A percentile compares a stretch with the other conserved stretches of the same genome.
phyloP scores from a whole-genome alignment of 805 yeast genomes.

The Lipomyces oligophaga region DNA sequence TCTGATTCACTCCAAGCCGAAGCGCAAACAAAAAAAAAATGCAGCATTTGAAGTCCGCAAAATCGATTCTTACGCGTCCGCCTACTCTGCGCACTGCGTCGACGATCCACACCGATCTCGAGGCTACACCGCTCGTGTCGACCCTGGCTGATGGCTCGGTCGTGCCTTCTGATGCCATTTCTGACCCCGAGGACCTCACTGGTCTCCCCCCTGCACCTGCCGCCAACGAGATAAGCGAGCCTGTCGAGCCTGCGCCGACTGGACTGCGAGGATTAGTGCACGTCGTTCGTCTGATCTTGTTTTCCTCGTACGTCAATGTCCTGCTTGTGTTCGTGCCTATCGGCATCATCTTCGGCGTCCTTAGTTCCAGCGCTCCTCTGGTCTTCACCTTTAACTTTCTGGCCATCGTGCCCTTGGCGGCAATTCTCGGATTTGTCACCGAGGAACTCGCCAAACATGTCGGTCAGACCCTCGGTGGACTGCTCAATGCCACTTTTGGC shows the following conservation, averaged over 20 bases:
- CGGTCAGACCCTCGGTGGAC: constrained; percentile 90
- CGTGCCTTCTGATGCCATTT: constrained; percentile 1
- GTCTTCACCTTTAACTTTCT: constrained; percentile 74
- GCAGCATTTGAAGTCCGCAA: constrained; percentile 16
- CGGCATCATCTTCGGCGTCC: constrained; percentile 69
- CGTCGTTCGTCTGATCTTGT: constrained; percentile 9
- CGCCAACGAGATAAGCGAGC: not conserved
- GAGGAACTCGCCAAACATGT: constrained; percentile 85
- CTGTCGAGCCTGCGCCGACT: not conserved
- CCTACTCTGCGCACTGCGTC: constrained; percentile 13
- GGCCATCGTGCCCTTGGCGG: constrained; percentile 90
- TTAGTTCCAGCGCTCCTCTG: constrained; percentile 51
- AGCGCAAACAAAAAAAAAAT: too few species aligned
- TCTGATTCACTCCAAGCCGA: too few species aligned
- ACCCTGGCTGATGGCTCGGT: not conserved
- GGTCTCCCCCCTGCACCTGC: constrained; percentile 5
- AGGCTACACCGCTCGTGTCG: constrained; percentile 15
- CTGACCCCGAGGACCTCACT: constrained; percentile 9
- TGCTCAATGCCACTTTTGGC: constrained; percentile 94
- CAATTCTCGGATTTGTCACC: constrained; percentile 84
- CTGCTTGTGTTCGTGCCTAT: constrained; percentile 82
- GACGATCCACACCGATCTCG: constrained; percentile 5
- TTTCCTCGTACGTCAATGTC: constrained; percentile 59
- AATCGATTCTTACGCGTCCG: constrained; percentile 14
- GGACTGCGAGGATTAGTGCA: constrained; percentile 1